Percentiles rank a stretch among this genome's conserved stretches.
phyloP scores from a whole-genome alignment of 2,329 filamentous ascomycete species.

The Xylaria sp. region DNA sequence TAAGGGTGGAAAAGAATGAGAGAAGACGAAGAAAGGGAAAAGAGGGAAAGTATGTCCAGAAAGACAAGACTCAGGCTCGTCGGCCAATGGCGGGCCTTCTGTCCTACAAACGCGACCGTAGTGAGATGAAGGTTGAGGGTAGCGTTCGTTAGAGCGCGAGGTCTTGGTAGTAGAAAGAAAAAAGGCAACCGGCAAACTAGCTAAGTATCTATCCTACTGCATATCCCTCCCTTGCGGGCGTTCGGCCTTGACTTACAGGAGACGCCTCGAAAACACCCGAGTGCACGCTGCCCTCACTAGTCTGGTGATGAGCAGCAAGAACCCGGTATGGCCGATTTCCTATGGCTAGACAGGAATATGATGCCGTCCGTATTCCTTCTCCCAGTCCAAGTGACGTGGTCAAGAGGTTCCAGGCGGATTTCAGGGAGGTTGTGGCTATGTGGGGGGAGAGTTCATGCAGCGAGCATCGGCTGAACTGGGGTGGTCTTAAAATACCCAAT shows the following conservation, averaged over 20 bases:
- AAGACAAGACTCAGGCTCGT: conserved; percentile 9
- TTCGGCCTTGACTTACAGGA: conserved; percentile 5
- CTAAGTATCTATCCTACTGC: neutral
- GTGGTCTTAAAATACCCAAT: neutral
- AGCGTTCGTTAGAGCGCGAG: neutral
- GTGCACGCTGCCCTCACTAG: conserved; percentile 5
- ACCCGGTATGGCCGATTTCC: conserved; percentile 6
- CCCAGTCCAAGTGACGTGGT: neutral
- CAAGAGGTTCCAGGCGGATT: neutral
- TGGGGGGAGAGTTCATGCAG: neutral
- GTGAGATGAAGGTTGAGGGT: neutral
- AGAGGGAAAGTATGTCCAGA: neutral
- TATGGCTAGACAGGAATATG: neutral
- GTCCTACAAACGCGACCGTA: conserved; percentile 35
- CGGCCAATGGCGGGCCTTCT: conserved; percentile 27
- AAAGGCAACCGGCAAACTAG: too few species aligned
- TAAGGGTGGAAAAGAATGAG: neutral
- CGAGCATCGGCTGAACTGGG: neutral
- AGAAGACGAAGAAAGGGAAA: neutral
- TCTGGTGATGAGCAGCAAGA: conserved; percentile 5
- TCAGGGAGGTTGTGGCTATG: neutral
- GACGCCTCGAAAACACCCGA: conserved; percentile 1
- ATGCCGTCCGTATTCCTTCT: neutral
- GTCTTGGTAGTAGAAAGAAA: neutral
- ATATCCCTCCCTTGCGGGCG: conserved; percentile 2